These are phyloP conservation scores for Solanum phureja DNA, from an alignment of 257 asterid species.

Conservation along the genomic window DNA sequence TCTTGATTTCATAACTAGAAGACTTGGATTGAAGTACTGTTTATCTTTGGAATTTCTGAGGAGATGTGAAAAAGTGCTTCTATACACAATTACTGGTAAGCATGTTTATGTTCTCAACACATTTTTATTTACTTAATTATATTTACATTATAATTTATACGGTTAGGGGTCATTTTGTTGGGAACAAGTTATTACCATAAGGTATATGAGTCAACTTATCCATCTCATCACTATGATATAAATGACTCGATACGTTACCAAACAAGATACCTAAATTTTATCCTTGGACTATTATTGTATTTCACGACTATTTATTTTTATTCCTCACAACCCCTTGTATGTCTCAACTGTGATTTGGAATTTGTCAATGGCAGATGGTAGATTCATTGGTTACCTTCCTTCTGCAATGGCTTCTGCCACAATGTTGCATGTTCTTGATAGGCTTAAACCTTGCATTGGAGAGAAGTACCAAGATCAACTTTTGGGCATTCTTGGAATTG, in stretches of 20 bases:
- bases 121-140: not conserved
- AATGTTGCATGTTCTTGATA: conserved; percentile 55
- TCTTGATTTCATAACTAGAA: conserved; percentile 35
- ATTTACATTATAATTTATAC: too few relatives aligned
- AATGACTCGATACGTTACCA: too few relatives aligned
- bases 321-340: not conserved
- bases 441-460: conserved; percentile 42
- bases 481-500: conserved; percentile 49
- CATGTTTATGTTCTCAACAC: not conserved
- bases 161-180: too few relatives aligned
- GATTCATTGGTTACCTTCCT: conserved; percentile 53
- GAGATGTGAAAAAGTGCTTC: conserved; percentile 49
- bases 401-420: conserved; percentile 81
- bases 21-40: conserved; percentile 14
- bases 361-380: conserved; percentile 36
- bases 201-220: not conserved
- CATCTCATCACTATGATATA: too few relatives aligned
- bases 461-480: conserved; percentile 47
- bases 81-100: conserved; percentile 38
- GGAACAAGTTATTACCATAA: too few relatives aligned
- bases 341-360: not conserved
- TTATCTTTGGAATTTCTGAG: conserved; percentile 22
- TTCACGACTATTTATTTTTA: too few relatives aligned
- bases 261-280: too few relatives aligned
- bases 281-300: too few relatives aligned